Base-by-base conservation (phyloP, 176 grass and related monocot genomes). In the Avena atlantica region DNA sequence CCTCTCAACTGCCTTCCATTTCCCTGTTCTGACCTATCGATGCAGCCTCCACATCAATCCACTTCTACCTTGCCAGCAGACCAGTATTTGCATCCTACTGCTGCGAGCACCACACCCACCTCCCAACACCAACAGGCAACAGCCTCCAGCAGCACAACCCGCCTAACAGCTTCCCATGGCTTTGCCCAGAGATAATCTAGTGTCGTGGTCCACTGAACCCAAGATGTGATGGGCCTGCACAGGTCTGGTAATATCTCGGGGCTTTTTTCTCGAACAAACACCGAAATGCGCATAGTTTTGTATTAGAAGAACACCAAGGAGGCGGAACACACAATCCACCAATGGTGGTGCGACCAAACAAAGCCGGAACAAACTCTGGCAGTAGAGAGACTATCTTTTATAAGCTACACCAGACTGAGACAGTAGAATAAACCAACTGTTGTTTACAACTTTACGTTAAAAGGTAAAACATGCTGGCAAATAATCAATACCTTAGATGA, bases 401-500 rank as follows among this genome's bases (percentile, higher is more conserved):
- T 11, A 84, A 21, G 40, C 25, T 61, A 44, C 57, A 83, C 16
- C 66, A 37, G 15, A 70, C 27, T 17, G 44, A 47, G 45, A 62
- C 77, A 61, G 27, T 83, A 79, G 42, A 31, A 75, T 70, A 24
- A 9, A 40, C 51, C 9, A 21, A 59, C 45, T 68, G 80, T 78
- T 62, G 14, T 60, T 27, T 19, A 8, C 40, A 42, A 42, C 6
- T 42, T 42, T 42, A 59, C 37, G 71, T 57, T 61, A 62, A 63
- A 42, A 85, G 71, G 44, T 71, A 78, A 81, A 69, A 66, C 9
- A 81, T 73, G 83, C 57, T 81, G 76, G 59, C 57, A 84, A 31
- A 79, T 88, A 76, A 76, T 31, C 63, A 52, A 80, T 81, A 97
- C 97, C 97, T 99, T 99, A 9, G 97, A 99, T 85, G 97, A 99